These are phyloP conservation scores for Primulina tabacum DNA, from an alignment of 257 asterid species.

Conservation along the genomic window DNA sequence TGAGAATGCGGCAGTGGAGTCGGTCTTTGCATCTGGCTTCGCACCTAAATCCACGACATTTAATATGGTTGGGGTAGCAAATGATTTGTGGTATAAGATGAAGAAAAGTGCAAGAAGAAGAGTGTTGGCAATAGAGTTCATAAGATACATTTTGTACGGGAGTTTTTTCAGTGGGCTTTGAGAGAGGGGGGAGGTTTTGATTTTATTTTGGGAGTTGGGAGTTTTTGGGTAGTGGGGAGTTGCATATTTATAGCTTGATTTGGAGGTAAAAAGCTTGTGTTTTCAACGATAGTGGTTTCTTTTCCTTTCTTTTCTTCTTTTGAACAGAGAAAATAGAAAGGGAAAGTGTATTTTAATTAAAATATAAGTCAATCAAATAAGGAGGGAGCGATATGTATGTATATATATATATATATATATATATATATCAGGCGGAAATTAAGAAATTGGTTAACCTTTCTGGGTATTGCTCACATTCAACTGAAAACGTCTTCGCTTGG, in stretches of 20 bases:
- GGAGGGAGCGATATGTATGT: background rate
- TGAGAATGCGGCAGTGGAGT: conserved; percentile 39
- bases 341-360: background rate
- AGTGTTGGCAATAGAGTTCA: conserved; percentile 4
- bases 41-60: conserved; percentile 47
- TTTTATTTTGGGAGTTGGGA: background rate
- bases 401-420: too few species aligned
- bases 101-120: conserved; percentile 25
- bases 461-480: background rate
- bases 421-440: background rate
- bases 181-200: background rate
- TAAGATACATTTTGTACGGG: conserved; percentile 8
- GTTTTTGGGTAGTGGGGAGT: conserved; percentile 26
- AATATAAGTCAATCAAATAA: background rate
- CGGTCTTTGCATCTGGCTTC: conserved; percentile 39
- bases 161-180: background rate
- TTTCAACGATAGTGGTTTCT: too few species aligned
- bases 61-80: conserved; percentile 22
- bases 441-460: too few species aligned
- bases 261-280: conserved; percentile 9
- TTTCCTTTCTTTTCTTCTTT: too few species aligned
- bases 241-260: conserved; percentile 35
- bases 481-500: background rate
- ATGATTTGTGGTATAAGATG: conserved; percentile 19
- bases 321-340: too few species aligned